Conservation (phyloP, 2,329 filamentous ascomycete genomes). For the Coleophoma eucalyptorum region DNA sequence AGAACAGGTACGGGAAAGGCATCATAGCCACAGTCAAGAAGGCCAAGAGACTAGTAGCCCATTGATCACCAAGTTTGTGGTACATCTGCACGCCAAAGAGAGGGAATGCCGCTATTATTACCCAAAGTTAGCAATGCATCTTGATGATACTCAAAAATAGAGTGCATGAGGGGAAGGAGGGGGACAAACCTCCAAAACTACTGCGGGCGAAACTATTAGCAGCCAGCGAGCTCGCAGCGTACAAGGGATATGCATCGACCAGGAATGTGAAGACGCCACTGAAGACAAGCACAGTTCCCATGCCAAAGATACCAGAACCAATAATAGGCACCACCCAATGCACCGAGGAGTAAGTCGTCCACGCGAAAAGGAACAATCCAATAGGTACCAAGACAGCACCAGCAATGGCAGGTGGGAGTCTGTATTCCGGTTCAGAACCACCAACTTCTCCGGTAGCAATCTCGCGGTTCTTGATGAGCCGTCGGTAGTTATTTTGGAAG, state of each 20-base stretch:
- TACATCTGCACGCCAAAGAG: constrained; percentile 76
- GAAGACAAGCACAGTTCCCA: constrained; percentile 72
- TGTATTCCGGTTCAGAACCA: constrained; percentile 79
- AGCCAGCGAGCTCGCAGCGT: constrained; percentile 74
- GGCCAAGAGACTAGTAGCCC: constrained; percentile 60
- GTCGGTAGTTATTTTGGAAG: constrained; percentile 57
- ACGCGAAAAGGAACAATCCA: constrained; percentile 85
- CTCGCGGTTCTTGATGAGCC: constrained; percentile 50
- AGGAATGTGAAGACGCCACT: constrained; percentile 81
- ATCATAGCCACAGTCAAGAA: constrained; percentile 60
- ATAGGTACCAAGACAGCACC: constrained; percentile 77
- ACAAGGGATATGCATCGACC: constrained; percentile 73
- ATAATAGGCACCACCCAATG: constrained; percentile 77
- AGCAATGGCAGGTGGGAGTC: constrained; percentile 69
- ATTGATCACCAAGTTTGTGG: constrained; percentile 62
- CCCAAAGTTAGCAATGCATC: background rate
- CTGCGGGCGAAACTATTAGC: constrained; percentile 80
- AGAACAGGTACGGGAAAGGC: constrained; percentile 62
- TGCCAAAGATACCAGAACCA: constrained; percentile 66
- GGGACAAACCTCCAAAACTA: constrained; percentile 54
- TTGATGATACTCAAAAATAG: background rate
- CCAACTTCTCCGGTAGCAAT: constrained; percentile 31
- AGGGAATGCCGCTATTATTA: constrained; percentile 63
- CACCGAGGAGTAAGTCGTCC: constrained; percentile 72
- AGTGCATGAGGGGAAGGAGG: background rate